These are phyloP conservation scores for Ogataea dorogensis DNA, from an alignment of 805 yeast genomes.

Conservation along the genomic window DNA sequence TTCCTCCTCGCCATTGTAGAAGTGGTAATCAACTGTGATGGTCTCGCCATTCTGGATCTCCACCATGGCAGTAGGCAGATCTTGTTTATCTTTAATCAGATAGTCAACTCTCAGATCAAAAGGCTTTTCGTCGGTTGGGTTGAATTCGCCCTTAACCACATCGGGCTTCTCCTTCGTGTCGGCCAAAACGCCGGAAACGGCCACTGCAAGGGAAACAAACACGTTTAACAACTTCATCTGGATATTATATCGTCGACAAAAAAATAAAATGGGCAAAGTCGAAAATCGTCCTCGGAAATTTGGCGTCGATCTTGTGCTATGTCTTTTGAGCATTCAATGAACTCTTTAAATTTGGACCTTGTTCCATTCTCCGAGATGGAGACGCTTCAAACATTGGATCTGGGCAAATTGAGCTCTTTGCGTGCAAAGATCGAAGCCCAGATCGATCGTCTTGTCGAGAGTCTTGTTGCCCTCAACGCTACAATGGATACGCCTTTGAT, in stretches of 20 bases:
- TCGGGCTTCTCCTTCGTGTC: conserved; percentile 17
- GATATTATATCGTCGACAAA: conserved; percentile 8
- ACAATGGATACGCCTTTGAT: conserved; percentile 67
- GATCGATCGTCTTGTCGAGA: conserved; percentile 40
- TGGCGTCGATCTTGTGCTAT: conserved; percentile 17
- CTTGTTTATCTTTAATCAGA: conserved; percentile 44
- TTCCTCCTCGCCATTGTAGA: conserved; percentile 52
- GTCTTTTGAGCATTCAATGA: conserved; percentile 29
- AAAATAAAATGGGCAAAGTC: conserved; percentile 3
- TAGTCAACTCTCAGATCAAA: conserved; percentile 51
- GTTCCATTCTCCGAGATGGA: conserved; percentile 18
- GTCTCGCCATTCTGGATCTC: conserved; percentile 50
- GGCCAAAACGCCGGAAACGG: conserved; percentile 14
- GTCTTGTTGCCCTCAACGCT: conserved; percentile 34
- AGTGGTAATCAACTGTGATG: conserved; percentile 48
- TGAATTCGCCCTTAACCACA: conserved; percentile 26
- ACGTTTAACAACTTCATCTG: conserved; percentile 13
- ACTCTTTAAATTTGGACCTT: conserved; percentile 19
- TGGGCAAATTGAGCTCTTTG: conserved; percentile 29
- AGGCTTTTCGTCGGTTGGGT: conserved; percentile 37
- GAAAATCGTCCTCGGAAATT: conserved; percentile 9
- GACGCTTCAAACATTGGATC: conserved; percentile 9
- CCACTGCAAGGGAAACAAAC: conserved; percentile 20
- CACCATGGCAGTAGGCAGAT: conserved; percentile 39
- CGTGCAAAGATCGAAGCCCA: conserved; percentile 43